Base-by-base conservation (phyloP, 805 yeast genomes). In the Scheffersomyces amazonensis region DNA sequence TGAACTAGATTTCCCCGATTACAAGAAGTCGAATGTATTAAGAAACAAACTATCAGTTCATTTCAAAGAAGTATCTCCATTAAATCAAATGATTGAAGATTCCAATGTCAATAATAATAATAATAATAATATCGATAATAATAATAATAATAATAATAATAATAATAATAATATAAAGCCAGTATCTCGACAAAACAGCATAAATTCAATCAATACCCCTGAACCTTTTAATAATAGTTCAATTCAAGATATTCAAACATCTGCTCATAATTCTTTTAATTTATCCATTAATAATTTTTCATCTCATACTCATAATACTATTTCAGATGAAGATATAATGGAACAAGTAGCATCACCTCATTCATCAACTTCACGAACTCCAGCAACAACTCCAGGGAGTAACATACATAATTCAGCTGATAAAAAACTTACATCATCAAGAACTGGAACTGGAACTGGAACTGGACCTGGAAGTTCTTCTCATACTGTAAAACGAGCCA, bases 31-130 rank as follows among this genome's bases (percentile, higher is more conserved):
- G 16, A 42, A 34, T 22, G 48, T 48, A 16, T 45, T 65, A 23
- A 54, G 57, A 43, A 48, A 47, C 31, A 62, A 61, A 39, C 52
- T 66, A 17, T 56, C 69, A 1, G 65, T 54, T 7, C 72, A 65
- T 42, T 61, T 66, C 36, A 52, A 47, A 27, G 53, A 50, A 12
- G 32, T 7, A 15, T 17, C 34, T 15, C 25, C 25, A 6, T 24
- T n/a, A n/a, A 27, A 33, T n/a, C 7, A 25, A 12, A 29, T 32
- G 16, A 16, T 15, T 15, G 16, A 18, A 6, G 12, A 24, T 27
- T 18, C 19, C n/a, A 16, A 23, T 22, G 30, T 18, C 17, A 31
- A 24, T 30, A 23, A 21, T 17, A 31, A 23, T 10, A 37, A 32
- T 35, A 24, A 35, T 38, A 22, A 33, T 28, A 29, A 36, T 40